Base-by-base conservation (phyloP, 768 basidiomycete genomes). In the Mycena galericulata region DNA sequence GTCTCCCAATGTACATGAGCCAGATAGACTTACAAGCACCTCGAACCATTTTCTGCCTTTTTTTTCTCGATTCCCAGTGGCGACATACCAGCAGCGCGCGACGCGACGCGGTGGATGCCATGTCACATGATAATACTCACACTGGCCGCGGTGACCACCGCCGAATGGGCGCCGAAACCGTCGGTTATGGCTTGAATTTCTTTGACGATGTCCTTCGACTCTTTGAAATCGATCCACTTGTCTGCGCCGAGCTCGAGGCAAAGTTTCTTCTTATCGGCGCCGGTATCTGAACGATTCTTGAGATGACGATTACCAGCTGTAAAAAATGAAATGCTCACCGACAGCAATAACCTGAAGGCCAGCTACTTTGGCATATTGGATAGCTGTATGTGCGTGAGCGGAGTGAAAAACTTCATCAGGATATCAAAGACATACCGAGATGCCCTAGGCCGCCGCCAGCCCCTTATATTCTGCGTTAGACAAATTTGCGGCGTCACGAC, bases 401-500 rank as follows among this genome's bases (percentile, higher is more conserved):
- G 22, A 4, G 4, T 24, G 11, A 12, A n/a, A n/a, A n/a, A 22
- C 14, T n/a, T n/a, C n/a, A n/a, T n/a, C n/a, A n/a, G n/a, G n/a
- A n/a, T n/a, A n/a, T n/a, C 30, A 6, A 43, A 43, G 4, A 34
- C 7, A 22, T 22, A 45, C 56, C 56, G 22, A 97, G 85, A 80
- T 95, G 92, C 8, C 94, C 94, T 29, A 95, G 88, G 14, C 94
- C 93, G 64, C 92, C 92, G 5, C 92, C 92, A 3, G 92, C 93
- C 43, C 93, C 34, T 36, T n/a, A 36, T 14, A 36, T 36, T 14
- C 8, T 6, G 14, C 6, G 14, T 36, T 36, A 36, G 34, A 14
- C n/a, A n/a, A n/a, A 36, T 36, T 14, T 14, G 34, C 34, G 34
- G 8, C 8, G 8, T 7, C 34, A 14, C 6, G 34, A 14, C 34